phyloP scores from a whole-genome alignment of 306 rosid genomes.

The Glycine latifolia region DNA sequence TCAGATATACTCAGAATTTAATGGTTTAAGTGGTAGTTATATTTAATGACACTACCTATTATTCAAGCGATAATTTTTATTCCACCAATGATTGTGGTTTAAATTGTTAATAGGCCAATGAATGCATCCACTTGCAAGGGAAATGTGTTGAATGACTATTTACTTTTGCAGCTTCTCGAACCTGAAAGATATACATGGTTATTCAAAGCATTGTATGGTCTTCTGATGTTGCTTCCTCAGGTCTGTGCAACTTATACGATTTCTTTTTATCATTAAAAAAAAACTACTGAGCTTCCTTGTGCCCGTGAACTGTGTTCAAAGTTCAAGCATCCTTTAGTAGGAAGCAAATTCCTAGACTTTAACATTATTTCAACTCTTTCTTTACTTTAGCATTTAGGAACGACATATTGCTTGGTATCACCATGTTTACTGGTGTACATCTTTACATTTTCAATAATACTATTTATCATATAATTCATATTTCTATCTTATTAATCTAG shows the following conservation, averaged over 20 bases:
- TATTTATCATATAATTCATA: slow-evolving; percentile 29
- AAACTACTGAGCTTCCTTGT: background rate
- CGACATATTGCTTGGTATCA: slow-evolving; percentile 1
- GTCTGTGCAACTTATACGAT: slow-evolving; percentile 48
- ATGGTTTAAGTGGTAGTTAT: too few species aligned
- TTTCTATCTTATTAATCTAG: background rate
- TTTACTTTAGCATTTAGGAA: background rate
- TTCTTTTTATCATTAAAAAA: background rate
- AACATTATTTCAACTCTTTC: background rate
- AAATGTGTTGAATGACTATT: slow-evolving; percentile 32
- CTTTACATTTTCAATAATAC: background rate
- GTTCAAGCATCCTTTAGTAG: slow-evolving; percentile 11
- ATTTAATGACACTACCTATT: too few species aligned
- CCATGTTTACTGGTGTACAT: background rate
- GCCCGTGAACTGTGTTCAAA: background rate
- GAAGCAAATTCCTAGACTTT: background rate
- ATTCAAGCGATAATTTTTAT: too few species aligned
- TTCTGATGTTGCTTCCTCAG: slow-evolving; percentile 99
- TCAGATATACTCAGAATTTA: too few species aligned
- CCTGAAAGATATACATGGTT: slow-evolving; percentile 89
- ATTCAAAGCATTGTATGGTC: slow-evolving; percentile 90
- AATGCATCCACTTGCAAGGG: too few species aligned
- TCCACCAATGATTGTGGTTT: too few species aligned
- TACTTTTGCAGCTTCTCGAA: slow-evolving; percentile 91
- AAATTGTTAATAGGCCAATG: too few species aligned